Evolutionary conservation across 1,139 yeast species (phyloP).

Genomic region (Suhomyces taliae): DNA sequence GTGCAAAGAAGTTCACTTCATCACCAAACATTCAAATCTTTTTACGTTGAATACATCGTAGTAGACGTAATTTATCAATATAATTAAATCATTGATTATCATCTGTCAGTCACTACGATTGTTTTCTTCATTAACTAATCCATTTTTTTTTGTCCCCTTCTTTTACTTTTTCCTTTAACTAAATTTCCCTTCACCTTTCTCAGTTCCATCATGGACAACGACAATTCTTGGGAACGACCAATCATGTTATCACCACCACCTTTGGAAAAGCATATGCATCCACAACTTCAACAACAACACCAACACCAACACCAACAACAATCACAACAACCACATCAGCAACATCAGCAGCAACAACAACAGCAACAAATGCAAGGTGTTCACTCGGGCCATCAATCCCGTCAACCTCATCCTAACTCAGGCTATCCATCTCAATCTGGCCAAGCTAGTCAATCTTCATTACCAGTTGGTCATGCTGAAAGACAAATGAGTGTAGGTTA

Average conservation of each 20-base stretch:
- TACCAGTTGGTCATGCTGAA: slow-evolving; percentile 21
- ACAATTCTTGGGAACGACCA: slow-evolving; percentile 29
- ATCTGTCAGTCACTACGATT: no score
- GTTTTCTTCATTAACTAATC: no score
- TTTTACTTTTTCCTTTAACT: no score
- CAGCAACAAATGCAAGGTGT: not conserved
- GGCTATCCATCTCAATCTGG: not conserved
- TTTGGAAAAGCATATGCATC: slow-evolving; percentile 22
- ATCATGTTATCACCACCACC: slow-evolving; percentile 46
- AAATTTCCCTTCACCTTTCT: not conserved
- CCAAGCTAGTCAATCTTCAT: not conserved
- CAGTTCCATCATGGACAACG: slow-evolving; percentile 10
- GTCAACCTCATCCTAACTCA: not conserved
- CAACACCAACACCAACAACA: not conserved
- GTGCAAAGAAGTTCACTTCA: not conserved
- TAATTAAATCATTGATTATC: not conserved
- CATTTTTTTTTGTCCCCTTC: no score
- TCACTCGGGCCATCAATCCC: slow-evolving; percentile 1
- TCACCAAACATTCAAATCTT: not conserved
- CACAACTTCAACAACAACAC: not conserved
- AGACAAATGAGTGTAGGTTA: slow-evolving; percentile 47
- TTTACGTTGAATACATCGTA: not conserved
- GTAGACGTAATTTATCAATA: not conserved
- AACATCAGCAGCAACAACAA: not conserved
- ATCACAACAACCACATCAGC: not conserved